These are phyloP conservation scores for Lentinus brumalis DNA, from an alignment of 768 basidiomycete species.

Conservation along the genomic window DNA sequence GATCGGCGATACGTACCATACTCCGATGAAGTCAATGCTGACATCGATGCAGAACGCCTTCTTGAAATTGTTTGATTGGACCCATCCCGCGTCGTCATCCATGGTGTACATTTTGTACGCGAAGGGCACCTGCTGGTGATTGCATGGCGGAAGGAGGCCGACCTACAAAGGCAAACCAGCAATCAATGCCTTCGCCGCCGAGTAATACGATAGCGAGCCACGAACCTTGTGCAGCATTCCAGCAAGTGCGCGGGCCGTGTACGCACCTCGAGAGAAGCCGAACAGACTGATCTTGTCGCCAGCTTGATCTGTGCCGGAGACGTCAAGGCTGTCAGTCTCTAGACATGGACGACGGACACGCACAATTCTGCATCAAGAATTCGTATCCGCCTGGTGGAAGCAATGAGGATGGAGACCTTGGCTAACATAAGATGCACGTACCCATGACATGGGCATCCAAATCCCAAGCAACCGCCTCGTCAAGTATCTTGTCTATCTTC, in stretches of 20 bases:
- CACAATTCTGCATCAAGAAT: slow-evolving; percentile 79
- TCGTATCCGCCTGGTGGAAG: slow-evolving; percentile 60
- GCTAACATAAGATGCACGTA: slow-evolving; percentile 26
- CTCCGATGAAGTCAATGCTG: slow-evolving; percentile 71
- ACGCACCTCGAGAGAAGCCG: slow-evolving; percentile 82
- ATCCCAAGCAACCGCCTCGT: slow-evolving; percentile 63
- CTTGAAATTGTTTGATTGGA: slow-evolving; percentile 68
- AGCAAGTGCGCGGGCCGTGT: slow-evolving; percentile 66
- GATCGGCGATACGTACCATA: slow-evolving; percentile 50
- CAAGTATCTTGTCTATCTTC: slow-evolving; percentile 55
- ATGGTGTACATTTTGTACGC: slow-evolving; percentile 74
- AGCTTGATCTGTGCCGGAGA: slow-evolving; percentile 45
- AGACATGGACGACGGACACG: slow-evolving; percentile 15
- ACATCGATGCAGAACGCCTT: slow-evolving; percentile 74
- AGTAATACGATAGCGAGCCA: not conserved
- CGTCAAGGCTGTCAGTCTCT: not conserved
- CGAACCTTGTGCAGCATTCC: slow-evolving; percentile 74
- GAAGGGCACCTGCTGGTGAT: slow-evolving; percentile 78
- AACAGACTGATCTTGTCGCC: slow-evolving; percentile 80
- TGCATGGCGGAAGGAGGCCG: slow-evolving; percentile 68
- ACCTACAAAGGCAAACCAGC: slow-evolving; percentile 41
- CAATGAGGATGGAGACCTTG: no score
- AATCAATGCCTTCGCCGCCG: not conserved
- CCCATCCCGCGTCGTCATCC: slow-evolving; percentile 60
- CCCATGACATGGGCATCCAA: slow-evolving; percentile 73